Evolutionary conservation across 2,329 filamentous ascomycete species (phyloP).

Genomic region (Paraphoma sp.): DNA sequence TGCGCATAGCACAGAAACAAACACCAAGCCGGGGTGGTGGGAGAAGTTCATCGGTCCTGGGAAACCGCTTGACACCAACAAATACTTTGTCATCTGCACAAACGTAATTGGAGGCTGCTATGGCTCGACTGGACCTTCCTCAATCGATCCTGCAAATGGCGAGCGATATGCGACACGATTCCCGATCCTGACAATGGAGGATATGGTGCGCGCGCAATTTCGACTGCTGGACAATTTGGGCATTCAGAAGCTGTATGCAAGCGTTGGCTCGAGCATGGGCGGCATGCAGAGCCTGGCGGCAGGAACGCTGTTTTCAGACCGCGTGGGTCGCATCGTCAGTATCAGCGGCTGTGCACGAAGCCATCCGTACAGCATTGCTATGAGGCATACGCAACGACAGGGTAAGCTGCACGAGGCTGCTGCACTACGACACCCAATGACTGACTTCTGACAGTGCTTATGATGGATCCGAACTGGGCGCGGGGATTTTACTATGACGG

Average conservation of each 20-base stretch:
- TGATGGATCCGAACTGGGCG: slow-evolving; percentile 99
- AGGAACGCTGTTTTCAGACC: slow-evolving; percentile 80
- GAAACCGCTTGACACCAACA: slow-evolving; percentile 83
- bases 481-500: slow-evolving; percentile 85
- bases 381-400: slow-evolving; percentile 97
- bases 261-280: slow-evolving; percentile 96
- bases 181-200: slow-evolving; percentile 92
- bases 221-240: slow-evolving; percentile 80
- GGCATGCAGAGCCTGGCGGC: slow-evolving; percentile 96
- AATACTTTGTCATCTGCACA: slow-evolving; percentile 93
- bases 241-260: slow-evolving; percentile 82
- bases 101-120: slow-evolving; percentile 97
- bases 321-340: slow-evolving; percentile 82
- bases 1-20: slow-evolving; percentile 86
- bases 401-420: slow-evolving; percentile 38
- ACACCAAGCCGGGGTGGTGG: slow-evolving; percentile 96
- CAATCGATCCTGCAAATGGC: slow-evolving; percentile 85
- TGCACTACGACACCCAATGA: neutral
- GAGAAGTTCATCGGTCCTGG: slow-evolving; percentile 96
- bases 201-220: slow-evolving; percentile 98
- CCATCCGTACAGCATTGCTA: slow-evolving; percentile 97
- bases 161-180: slow-evolving; percentile 92
- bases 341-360: slow-evolving; percentile 93
- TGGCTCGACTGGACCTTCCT: slow-evolving; percentile 89
- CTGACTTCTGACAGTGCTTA: slow-evolving; percentile 67